Percentiles rank a stretch among this genome's conserved stretches.
Conservation (phyloP, 2,329 filamentous ascomycete species). For the Dothideomycetes sp. region DNA sequence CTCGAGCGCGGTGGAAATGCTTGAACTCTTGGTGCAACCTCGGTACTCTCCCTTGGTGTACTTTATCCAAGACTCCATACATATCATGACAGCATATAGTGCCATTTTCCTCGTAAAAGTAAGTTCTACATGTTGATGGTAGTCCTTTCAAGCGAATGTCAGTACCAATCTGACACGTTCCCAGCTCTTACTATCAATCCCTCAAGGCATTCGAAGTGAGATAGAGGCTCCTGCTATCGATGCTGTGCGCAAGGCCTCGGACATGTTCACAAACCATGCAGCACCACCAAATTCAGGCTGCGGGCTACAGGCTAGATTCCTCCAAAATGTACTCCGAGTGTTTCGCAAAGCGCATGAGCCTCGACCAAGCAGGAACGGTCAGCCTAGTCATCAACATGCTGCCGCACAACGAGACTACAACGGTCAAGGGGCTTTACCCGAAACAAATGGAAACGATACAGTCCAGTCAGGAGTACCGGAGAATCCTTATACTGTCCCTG, state of each 20-base stretch:
- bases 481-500: too few relatives aligned
- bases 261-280: slow-evolving; percentile 12
- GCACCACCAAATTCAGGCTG: slow-evolving; percentile 19
- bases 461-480: too few relatives aligned
- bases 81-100: slow-evolving; percentile 33
- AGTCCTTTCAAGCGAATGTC: too few relatives aligned
- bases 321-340: slow-evolving; percentile 15
- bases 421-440: too few relatives aligned
- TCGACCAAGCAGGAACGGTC: too few relatives aligned
- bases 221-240: slow-evolving; percentile 9
- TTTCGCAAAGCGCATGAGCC: slow-evolving; percentile 10
- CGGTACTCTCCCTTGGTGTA: slow-evolving; percentile 21
- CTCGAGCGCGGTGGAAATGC: slow-evolving; percentile 22
- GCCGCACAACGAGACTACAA: too few relatives aligned
- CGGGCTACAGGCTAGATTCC: slow-evolving; percentile 22
- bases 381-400: not conserved
- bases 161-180: not conserved
- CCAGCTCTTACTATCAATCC: slow-evolving; percentile 14
- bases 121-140: too few relatives aligned
- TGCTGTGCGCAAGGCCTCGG: not conserved
- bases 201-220: slow-evolving; percentile 9
- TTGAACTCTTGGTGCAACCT: slow-evolving; percentile 20
- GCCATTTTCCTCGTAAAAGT: slow-evolving; percentile 28
- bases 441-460: too few relatives aligned
- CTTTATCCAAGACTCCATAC: slow-evolving; percentile 31